Evolutionary conservation across 352 stramenopile species (phyloP), one percentile per base, ranked within the genome.

Genomic region (Chrysophaeum taylorii): DNA sequence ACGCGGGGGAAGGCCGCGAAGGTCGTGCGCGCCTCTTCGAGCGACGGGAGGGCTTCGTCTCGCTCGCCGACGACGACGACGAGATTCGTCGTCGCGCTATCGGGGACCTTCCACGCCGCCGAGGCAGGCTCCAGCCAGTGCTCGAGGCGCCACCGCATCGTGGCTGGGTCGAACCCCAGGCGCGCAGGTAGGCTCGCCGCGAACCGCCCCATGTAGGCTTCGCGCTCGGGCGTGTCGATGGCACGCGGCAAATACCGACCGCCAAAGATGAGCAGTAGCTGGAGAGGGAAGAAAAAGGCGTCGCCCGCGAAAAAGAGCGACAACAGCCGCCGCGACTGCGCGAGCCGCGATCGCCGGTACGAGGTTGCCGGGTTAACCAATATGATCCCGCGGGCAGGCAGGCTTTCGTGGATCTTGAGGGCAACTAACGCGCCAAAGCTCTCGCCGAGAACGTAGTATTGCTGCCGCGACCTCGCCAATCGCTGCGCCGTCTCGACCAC

Each of bases 331-430:
- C 39, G 1, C 0, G 66, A 53, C 41, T 12, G 41, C 41, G 41
- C 12, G 33, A 88, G 73, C 31, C 71, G 66, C 18, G 82, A 88
- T 39, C 78, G 63, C 67, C 82, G 72, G 64, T 83, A 88, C 27
- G 70, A 86, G 29, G 82, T 88, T 0, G 82, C 82, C 39, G 82
- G 77, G 78, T 88, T 88, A 29, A 88, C 77, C 15, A 88, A 69
- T 25, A 78, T 71, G 43, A 86, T 69, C 35, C 81, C 82, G 12
- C 50, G 9, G 25, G 39, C 27, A n/a, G 4, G 4, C 14, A 41
- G 16, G 42, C 27, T 27, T 29, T 36, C 37, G 31, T n/a, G 1
- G 35, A 88, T 75, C 48, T 86, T 78, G 16, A 68, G 77, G 42
- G 81, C 80, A 16, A 88, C 68, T 42, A 86, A 79, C 15, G 81